Base-by-base conservation (phyloP, 1,284 basidiomycete genomes). In the Ceraceosorus bombacis region DNA sequence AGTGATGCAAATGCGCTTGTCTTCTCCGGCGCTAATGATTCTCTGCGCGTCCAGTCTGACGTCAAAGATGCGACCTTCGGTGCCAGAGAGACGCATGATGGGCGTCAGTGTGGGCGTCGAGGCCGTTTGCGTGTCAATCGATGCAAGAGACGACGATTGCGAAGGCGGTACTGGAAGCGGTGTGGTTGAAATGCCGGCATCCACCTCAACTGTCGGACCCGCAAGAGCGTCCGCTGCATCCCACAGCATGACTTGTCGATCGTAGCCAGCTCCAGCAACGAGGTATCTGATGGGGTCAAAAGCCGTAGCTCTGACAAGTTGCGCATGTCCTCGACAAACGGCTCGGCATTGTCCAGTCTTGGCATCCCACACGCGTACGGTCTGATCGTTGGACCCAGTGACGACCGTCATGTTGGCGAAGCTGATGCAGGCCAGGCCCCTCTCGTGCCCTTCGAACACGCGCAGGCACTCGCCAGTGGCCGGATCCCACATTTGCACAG, bases 331-430 rank as follows among this genome's bases (percentile, higher is more conserved):
- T 8, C 60, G 55, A 38, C 66, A 41, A 7, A 63, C 57, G 55
- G 61, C 57, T 41, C 59, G 61, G 49, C 71, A 72, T 12, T 50
- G 46, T 0, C 69, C 71, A 7, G 41, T 61, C 4, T 10, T 4
- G 8, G 68, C 64, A 63, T 70, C 63, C 71, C 71, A 73, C 9
- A 73, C 68, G 12, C 70, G 58, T 10, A 73, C 70, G 4, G 65
- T 67, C 27, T 61, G 54, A 43, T 73, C 71, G 49, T 70, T 72
- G 43, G 63, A 63, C 9, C 70, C 66, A 1, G 66, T 66, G 46
- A 71, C 63, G 53, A 73, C 54, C 49, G 56, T 66, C 9, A 51
- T 57, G 5, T 65, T 65, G 36, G 56, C 54, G 39, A 66, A 66
- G 12, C 55, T 58, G 27, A 78, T 59, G 41, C 71, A 73, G 40